These are phyloP conservation scores for Alternaria rosae DNA, from an alignment of 2,329 filamentous ascomycete genomes.

Conservation along the genomic window DNA sequence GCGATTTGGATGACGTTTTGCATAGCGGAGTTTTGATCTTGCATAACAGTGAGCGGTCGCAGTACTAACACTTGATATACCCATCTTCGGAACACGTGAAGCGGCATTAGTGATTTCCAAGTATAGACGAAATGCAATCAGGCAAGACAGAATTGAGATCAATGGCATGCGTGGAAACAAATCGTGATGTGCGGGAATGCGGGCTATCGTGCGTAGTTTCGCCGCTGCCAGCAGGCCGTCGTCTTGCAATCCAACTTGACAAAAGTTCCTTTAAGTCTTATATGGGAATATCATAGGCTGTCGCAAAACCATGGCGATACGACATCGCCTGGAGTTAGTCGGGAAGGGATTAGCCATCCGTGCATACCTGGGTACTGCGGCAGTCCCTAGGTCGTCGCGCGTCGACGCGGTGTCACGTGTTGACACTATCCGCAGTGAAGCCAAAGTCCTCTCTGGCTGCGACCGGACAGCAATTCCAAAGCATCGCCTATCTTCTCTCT, in stretches of 20 bases:
- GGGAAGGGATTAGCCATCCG: background rate
- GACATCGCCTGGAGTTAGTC: background rate
- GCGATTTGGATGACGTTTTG: slow-evolving; percentile 10
- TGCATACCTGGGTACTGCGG: background rate
- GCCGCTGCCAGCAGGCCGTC: background rate
- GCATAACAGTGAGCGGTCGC: slow-evolving; percentile 14
- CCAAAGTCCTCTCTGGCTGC: background rate
- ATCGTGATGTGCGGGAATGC: background rate
- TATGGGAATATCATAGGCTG: background rate
- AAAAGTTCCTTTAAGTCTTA: background rate
- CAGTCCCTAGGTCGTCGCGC: background rate
- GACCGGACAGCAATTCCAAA: too few relatives aligned
- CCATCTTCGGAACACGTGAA: slow-evolving; percentile 3
- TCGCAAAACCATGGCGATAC: background rate
- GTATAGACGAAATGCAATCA: slow-evolving; percentile 7
- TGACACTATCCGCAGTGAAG: background rate
- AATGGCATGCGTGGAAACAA: background rate
- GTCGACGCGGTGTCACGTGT: slow-evolving; percentile 28
- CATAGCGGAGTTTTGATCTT: slow-evolving; percentile 31
- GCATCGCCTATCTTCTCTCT: background rate
- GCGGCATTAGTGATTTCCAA: background rate
- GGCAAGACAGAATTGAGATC: background rate
- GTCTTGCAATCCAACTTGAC: background rate
- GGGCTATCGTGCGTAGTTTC: background rate
- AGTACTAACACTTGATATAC: slow-evolving; percentile 19